These are phyloP conservation scores for Psophocarpus tetragonolobus DNA, from an alignment of 306 rosid genomes.

Conservation along the genomic window DNA sequence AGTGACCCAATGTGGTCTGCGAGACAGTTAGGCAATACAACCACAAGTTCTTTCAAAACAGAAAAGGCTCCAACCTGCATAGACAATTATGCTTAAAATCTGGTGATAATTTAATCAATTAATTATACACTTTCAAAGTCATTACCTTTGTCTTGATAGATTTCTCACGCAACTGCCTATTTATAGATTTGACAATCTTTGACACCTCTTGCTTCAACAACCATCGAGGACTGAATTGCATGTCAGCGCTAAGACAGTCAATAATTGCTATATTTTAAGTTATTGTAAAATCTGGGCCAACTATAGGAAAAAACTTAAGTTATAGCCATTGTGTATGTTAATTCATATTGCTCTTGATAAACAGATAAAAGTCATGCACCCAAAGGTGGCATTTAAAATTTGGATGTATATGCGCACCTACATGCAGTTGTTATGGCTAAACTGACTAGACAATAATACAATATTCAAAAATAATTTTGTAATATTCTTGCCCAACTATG, in stretches of 20 bases:
- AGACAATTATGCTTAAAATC: conserved; percentile 32
- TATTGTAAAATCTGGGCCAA: neutral
- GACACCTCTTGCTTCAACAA: conserved; percentile 95
- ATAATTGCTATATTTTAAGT: conserved; percentile 19
- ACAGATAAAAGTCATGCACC: conserved; percentile 9
- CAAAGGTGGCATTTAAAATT: neutral
- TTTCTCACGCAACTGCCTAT: conserved; percentile 96
- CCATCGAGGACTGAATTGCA: conserved; percentile 91
- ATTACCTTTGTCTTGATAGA: conserved; percentile 98
- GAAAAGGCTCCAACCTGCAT: conserved; percentile 97
- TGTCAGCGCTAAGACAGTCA: conserved; percentile 38
- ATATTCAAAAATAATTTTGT: neutral
- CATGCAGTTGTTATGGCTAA: neutral
- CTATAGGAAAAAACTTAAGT: neutral
- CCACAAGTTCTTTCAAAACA: conserved; percentile 95
- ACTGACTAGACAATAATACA: neutral
- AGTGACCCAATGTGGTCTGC: conserved; percentile 98
- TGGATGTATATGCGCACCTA: neutral
- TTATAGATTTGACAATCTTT: conserved; percentile 82
- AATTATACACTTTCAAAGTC: conserved; percentile 12
- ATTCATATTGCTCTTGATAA: conserved; percentile 9
- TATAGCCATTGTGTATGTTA: neutral
- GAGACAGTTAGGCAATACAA: conserved; percentile 96
- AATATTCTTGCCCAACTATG: neutral
- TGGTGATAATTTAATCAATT: conserved; percentile 25